Conservation (phyloP, 305 asterid species). For the Petunia hybrid region DNA sequence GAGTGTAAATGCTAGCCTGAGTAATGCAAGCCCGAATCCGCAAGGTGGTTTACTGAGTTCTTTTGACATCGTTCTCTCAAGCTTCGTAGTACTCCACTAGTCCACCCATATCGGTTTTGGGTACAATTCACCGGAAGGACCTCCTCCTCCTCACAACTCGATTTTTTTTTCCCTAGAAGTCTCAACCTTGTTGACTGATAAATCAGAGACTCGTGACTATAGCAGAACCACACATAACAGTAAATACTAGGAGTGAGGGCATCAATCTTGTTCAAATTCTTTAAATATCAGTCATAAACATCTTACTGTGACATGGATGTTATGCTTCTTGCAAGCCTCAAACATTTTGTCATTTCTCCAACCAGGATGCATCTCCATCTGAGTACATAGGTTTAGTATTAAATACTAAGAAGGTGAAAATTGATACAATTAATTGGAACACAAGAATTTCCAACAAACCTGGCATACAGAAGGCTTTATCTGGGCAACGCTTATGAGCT, state of each 20-base stretch:
- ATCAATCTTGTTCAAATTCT: not conserved
- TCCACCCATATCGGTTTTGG: not conserved
- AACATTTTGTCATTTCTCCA: conserved; percentile 90
- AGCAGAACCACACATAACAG: not conserved
- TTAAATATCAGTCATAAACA: not conserved
- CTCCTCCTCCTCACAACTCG: too few relatives aligned
- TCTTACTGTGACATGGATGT: conserved; percentile 69
- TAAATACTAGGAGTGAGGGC: not conserved
- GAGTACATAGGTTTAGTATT: not conserved
- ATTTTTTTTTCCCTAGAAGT: not conserved
- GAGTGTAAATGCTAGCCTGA: not conserved
- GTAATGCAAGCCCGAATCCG: too few relatives aligned
- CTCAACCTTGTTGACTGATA: not conserved
- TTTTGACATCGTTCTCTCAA: not conserved
- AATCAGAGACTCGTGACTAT: not conserved
- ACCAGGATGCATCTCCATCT: conserved; percentile 94
- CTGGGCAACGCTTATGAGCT: conserved; percentile 54
- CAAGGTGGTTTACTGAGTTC: too few relatives aligned
- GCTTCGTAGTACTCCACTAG: not conserved
- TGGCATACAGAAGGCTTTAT: conserved; percentile 75
- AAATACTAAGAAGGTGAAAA: not conserved
- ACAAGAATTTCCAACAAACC: conserved; percentile 38
- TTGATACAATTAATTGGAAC: not conserved
- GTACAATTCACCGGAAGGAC: not conserved
- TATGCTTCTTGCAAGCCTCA: conserved; percentile 61